Percentiles rank a stretch among this genome's conserved stretches.
Evolutionary conservation across 148 eudicot genomes (phyloP).

Genomic region (Bassia scoparia): DNA sequence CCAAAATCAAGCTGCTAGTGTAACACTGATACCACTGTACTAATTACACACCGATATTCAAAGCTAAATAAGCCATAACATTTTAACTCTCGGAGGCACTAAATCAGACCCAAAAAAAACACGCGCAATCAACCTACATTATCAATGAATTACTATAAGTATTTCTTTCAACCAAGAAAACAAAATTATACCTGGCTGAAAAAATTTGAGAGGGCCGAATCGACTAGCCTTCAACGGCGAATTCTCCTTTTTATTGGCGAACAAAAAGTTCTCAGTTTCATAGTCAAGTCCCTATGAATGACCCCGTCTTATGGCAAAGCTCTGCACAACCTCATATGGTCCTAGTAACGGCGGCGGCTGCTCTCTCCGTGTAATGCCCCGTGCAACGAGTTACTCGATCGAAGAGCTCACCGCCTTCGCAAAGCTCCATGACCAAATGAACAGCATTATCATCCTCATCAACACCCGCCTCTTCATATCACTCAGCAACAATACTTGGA

Average conservation of each 20-base stretch:
- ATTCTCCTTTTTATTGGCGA: conserved; percentile 93
- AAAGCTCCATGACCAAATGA: conserved; percentile 94
- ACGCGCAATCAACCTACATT: neutral
- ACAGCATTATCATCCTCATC: conserved; percentile 96
- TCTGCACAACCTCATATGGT: conserved; percentile 94
- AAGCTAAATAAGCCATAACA: neutral
- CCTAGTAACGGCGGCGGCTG: conserved; percentile 64
- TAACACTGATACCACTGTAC: neutral
- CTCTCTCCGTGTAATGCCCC: conserved; percentile 89
- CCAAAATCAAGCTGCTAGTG: too few relatives aligned
- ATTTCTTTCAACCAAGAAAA: neutral
- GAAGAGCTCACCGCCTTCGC: conserved; percentile 93
- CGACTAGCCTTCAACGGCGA: conserved; percentile 89
- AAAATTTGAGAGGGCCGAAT: conserved; percentile 87
- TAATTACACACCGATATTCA: too few relatives aligned
- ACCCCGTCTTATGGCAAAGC: conserved; percentile 86
- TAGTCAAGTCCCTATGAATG: conserved; percentile 86
- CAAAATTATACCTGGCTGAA: conserved; percentile 61
- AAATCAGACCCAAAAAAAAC: neutral
- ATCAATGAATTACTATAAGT: too few relatives aligned
- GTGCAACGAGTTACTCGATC: conserved; percentile 94
- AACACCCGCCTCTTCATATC: conserved; percentile 67
- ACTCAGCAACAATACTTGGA: conserved; percentile 69
- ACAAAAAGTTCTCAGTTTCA: conserved; percentile 94
- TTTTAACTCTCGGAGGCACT: neutral